A percentile compares a stretch with the other conserved stretches of the same genome.
Conservation (phyloP, 1,139 yeast species). For the Yamadazyma jaroonii region DNA sequence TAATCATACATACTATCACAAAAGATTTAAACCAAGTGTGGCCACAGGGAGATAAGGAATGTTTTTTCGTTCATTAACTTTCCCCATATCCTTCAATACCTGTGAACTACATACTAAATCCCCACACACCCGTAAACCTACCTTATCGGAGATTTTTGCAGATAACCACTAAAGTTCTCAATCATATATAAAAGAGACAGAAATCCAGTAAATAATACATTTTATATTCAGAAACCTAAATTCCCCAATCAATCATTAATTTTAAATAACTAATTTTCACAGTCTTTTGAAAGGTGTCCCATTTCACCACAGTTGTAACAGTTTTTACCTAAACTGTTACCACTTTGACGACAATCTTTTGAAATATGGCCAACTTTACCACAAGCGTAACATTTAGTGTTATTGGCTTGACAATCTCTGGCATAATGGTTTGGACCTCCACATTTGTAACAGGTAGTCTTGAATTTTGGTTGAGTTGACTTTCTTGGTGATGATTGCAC, state of each 20-base stretch:
- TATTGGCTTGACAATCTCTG: conserved; percentile 79
- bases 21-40: no score
- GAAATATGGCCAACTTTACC: conserved; percentile 89
- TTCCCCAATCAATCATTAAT: background rate
- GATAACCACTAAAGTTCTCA: background rate
- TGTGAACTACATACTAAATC: no score
- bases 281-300: conserved; percentile 37
- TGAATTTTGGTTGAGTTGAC: conserved; percentile 20
- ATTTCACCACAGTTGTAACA: conserved; percentile 44
- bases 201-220: background rate
- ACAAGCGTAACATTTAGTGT: conserved; percentile 85
- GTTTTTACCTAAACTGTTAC: conserved; percentile 40
- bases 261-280: conserved; percentile 19
- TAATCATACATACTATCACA: no score
- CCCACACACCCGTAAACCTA: no score
- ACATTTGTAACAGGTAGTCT: conserved; percentile 80
- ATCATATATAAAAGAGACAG: background rate
- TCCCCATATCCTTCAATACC: no score
- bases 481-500: conserved; percentile 18
- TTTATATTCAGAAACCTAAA: conserved; percentile 2
- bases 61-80: no score
- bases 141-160: no score
- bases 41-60: no score
- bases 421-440: conserved; percentile 95
- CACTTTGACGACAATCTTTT: conserved; percentile 65